A percentile compares a stretch with the other conserved stretches of the same genome.
These are phyloP conservation scores for Haplographium delicatum DNA, from an alignment of 495 filamentous ascomycete species.

Conservation along the genomic window DNA sequence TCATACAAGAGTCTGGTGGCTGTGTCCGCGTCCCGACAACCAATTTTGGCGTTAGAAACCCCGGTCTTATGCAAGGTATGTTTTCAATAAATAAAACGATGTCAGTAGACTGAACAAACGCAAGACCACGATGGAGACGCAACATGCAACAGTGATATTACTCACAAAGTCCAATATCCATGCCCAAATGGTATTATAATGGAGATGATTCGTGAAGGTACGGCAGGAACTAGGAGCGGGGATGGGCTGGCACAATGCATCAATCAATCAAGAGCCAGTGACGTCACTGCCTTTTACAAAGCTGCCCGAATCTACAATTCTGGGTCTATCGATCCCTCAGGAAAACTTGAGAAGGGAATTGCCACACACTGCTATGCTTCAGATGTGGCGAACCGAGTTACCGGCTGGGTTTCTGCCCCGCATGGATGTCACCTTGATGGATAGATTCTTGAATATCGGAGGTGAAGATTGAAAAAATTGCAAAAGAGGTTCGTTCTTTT, in stretches of 20 bases:
- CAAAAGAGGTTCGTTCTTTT: no score
- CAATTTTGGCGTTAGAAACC: background rate
- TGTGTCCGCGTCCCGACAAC: constrained; percentile 25
- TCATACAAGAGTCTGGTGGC: constrained; percentile 35
- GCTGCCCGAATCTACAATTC: constrained; percentile 34
- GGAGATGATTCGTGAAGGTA: constrained; percentile 36
- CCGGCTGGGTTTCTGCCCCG: constrained; percentile 24
- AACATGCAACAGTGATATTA: constrained; percentile 15
- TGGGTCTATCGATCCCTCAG: constrained; percentile 26
- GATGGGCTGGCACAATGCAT: constrained; percentile 31
- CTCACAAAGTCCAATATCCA: background rate
- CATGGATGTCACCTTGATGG: background rate
- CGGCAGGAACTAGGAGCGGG: constrained; percentile 29
- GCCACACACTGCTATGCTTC: constrained; percentile 32
- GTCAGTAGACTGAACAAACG: no score
- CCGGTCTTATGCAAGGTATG: constrained; percentile 1
- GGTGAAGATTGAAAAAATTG: no score
- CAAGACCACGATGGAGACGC: constrained; percentile 20
- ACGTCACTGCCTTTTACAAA: constrained; percentile 14
- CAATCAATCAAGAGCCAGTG: background rate
- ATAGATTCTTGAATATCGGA: background rate
- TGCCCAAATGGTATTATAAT: constrained; percentile 16
- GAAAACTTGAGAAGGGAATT: constrained; percentile 26
- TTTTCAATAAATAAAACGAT: no score
- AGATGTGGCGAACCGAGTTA: constrained; percentile 36